phyloP scores from a whole-genome alignment of 2,329 filamentous ascomycete genomes.

The Eutypella sp. region DNA sequence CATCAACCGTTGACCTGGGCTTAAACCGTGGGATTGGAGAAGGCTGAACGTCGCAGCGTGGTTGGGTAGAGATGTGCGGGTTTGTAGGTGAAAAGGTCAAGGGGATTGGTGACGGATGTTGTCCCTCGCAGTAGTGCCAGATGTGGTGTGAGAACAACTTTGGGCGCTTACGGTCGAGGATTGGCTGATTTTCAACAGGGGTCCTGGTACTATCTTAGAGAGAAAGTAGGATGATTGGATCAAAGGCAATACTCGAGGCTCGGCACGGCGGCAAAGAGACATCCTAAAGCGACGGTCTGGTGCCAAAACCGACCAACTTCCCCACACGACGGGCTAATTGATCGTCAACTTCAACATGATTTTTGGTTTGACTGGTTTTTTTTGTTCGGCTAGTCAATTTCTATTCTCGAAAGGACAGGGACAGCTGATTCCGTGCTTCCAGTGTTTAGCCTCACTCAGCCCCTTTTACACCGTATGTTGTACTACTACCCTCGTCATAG shows the following conservation, averaged over 20 bases:
- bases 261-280: constrained; percentile 27
- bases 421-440: too few relatives aligned
- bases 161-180: constrained; percentile 26
- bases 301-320: background rate
- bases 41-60: constrained; percentile 18
- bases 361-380: too few relatives aligned
- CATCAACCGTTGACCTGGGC: constrained; percentile 3
- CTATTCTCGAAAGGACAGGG: too few relatives aligned
- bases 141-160: constrained; percentile 22
- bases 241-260: constrained; percentile 21
- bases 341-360: too few relatives aligned
- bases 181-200: constrained; percentile 30
- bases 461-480: background rate
- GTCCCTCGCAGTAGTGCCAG: constrained; percentile 32
- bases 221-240: constrained; percentile 24
- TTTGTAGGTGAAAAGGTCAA: constrained; percentile 20
- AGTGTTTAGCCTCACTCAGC: background rate
- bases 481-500: background rate
- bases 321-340: too few relatives aligned
- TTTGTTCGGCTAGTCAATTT: background rate
- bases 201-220: constrained; percentile 6
- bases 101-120: constrained; percentile 22
- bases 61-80: constrained; percentile 23
- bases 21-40: constrained; percentile 7
- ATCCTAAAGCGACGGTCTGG: background rate